These are phyloP conservation scores for Suillus spraguei DNA, from an alignment of 768 basidiomycete species.

Conservation along the genomic window DNA sequence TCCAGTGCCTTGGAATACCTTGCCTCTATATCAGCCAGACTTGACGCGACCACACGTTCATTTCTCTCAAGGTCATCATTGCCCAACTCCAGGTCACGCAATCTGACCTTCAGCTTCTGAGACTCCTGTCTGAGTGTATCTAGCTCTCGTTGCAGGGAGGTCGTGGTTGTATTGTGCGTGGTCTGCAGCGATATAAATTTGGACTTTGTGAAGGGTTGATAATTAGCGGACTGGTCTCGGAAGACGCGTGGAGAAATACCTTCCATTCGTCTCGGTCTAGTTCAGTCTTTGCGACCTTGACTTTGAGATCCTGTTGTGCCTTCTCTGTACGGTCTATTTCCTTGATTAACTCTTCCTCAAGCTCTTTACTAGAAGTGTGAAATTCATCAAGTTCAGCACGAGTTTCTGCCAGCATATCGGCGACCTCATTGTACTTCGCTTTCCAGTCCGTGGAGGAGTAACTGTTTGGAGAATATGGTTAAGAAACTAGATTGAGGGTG, in stretches of 20 bases:
- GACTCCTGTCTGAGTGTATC: slow-evolving; percentile 79
- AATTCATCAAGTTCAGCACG: slow-evolving; percentile 87
- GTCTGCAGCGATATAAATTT: slow-evolving; percentile 91
- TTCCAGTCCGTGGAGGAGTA: slow-evolving; percentile 73
- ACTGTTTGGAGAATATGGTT: slow-evolving; percentile 38
- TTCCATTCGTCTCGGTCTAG: slow-evolving; percentile 91
- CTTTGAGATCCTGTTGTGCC: slow-evolving; percentile 76
- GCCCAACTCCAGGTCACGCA: slow-evolving; percentile 93
- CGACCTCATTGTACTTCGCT: slow-evolving; percentile 77
- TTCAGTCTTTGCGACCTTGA: slow-evolving; percentile 71
- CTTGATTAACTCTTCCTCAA: slow-evolving; percentile 90
- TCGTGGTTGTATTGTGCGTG: slow-evolving; percentile 85
- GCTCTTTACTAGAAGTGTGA: slow-evolving; percentile 83
- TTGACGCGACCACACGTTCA: slow-evolving; percentile 85
- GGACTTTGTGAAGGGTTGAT: slow-evolving; percentile 42
- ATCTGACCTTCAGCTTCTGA: slow-evolving; percentile 68
- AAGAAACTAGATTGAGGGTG: slow-evolving; percentile 16
- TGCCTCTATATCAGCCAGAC: slow-evolving; percentile 80
- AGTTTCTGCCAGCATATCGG: slow-evolving; percentile 84
- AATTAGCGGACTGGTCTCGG: slow-evolving; percentile 2
- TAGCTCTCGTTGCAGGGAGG: slow-evolving; percentile 89
- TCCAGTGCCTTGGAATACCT: slow-evolving; percentile 91
- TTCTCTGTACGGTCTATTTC: slow-evolving; percentile 90
- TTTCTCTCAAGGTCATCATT: slow-evolving; percentile 97
- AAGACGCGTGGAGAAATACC: slow-evolving; percentile 46